Percentiles rank a stretch among this genome's conserved stretches.
phyloP scores from a whole-genome alignment of 176 grass and related monocot genomes.

The Rhynchospora pubera region DNA sequence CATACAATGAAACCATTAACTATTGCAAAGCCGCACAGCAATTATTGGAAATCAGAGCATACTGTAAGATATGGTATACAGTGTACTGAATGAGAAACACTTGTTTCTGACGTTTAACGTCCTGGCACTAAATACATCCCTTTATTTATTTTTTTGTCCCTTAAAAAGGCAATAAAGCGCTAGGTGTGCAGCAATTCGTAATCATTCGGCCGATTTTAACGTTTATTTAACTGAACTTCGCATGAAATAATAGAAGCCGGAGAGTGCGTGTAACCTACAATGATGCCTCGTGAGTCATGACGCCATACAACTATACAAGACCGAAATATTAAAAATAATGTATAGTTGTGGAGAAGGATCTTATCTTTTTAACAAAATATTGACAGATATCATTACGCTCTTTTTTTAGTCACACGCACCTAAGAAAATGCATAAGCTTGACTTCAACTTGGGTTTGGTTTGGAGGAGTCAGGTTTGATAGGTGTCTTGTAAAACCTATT shows the following conservation, averaged over 20 bases:
- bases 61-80: not conserved
- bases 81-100: not conserved
- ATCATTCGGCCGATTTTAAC: not conserved
- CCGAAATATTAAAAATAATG: not conserved
- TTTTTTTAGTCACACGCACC: not conserved
- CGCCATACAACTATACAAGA: not conserved
- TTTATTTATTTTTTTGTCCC: not conserved
- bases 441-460: not conserved
- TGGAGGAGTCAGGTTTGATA: not conserved
- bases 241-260: not conserved
- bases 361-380: not conserved
- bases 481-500: not conserved
- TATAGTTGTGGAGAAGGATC: not conserved
- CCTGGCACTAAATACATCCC: not conserved
- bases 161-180: not conserved
- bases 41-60: not conserved
- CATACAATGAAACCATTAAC: not conserved
- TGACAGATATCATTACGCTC: not conserved
- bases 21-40: not conserved
- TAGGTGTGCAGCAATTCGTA: not conserved
- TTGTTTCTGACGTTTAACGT: not conserved
- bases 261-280: not conserved
- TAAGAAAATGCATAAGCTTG: not conserved
- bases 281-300: conserved; percentile 1
- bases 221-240: not conserved